Conservation (phyloP, 129 eudicot genomes). For the Flaveria bidentis region DNA sequence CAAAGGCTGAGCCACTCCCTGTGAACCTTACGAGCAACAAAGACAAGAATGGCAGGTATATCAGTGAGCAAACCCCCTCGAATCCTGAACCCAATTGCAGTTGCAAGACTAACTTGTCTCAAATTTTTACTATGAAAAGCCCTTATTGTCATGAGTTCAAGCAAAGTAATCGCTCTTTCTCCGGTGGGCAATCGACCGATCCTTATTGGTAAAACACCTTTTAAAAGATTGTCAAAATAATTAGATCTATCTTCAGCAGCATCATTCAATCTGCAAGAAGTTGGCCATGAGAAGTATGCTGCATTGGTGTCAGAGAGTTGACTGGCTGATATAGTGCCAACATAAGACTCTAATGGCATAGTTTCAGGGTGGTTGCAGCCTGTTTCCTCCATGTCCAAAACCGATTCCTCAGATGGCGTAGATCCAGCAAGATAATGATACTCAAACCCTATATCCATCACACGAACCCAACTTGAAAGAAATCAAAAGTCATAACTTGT, state of each 20-base stretch:
- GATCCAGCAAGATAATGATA: constrained; percentile 37
- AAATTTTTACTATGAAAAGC: constrained; percentile 75
- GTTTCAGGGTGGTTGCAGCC: constrained; percentile 36
- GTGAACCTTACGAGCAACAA: constrained; percentile 78
- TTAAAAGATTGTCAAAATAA: constrained; percentile 72
- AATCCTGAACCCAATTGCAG: constrained; percentile 77
- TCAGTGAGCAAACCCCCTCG: constrained; percentile 62
- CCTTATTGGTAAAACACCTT: constrained; percentile 77
- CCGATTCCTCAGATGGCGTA: constrained; percentile 56
- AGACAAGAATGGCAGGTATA: constrained; percentile 85
- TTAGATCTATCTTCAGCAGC: constrained; percentile 71
- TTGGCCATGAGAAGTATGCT: constrained; percentile 82
- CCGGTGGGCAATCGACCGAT: constrained; percentile 62
- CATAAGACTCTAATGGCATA: constrained; percentile 43
- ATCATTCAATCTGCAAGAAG: constrained; percentile 48
- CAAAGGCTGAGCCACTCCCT: constrained; percentile 67
- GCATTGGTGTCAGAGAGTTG: constrained; percentile 68
- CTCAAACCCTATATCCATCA: constrained; percentile 37
- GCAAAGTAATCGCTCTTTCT: constrained; percentile 67
- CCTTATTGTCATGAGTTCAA: constrained; percentile 77
- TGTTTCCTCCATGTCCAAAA: constrained; percentile 52
- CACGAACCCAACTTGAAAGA: constrained; percentile 29
- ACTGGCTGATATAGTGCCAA: constrained; percentile 42
- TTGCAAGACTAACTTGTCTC: constrained; percentile 69
- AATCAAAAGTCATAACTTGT: constrained; percentile 4